These are phyloP conservation scores for Arabidopsis suecica DNA, from an alignment of 345 rosid species.

Conservation along the genomic window DNA sequence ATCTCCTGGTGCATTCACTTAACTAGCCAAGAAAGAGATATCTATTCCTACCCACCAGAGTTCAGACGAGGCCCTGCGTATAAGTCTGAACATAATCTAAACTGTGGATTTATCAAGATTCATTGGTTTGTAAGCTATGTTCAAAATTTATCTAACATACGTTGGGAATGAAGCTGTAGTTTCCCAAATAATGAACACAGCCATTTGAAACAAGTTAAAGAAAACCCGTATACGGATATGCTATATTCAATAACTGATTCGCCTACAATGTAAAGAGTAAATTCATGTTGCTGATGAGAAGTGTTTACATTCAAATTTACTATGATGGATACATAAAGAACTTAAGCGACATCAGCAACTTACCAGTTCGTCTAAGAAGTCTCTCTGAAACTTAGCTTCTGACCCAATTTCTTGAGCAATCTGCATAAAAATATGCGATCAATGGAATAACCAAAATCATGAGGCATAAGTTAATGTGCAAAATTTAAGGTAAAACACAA, in stretches of 20 bases:
- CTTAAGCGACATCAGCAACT: neutral
- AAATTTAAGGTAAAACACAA: neutral
- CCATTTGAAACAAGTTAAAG: neutral
- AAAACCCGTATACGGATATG: neutral
- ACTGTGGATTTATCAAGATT: neutral
- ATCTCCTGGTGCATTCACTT: conserved; percentile 28
- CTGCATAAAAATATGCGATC: conserved; percentile 46
- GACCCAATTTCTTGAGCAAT: conserved; percentile 81
- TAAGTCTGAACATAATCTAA: neutral
- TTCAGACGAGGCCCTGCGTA: conserved; percentile 1
- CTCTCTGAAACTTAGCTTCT: conserved; percentile 80
- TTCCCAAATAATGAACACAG: conserved; percentile 8
- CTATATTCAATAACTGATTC: neutral
- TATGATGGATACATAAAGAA: neutral
- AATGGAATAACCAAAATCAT: neutral
- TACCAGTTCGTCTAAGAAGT: conserved; percentile 82
- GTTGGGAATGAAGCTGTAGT: neutral
- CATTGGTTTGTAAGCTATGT: neutral
- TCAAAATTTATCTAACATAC: neutral
- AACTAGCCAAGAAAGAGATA: conserved; percentile 4
- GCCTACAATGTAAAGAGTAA: neutral
- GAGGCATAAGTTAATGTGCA: neutral
- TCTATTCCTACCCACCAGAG: conserved; percentile 18
- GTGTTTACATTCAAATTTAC: no score
- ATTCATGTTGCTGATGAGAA: neutral